These are phyloP conservation scores for Panellus pusillus DNA, from an alignment of 768 basidiomycete species.

Conservation along the genomic window DNA sequence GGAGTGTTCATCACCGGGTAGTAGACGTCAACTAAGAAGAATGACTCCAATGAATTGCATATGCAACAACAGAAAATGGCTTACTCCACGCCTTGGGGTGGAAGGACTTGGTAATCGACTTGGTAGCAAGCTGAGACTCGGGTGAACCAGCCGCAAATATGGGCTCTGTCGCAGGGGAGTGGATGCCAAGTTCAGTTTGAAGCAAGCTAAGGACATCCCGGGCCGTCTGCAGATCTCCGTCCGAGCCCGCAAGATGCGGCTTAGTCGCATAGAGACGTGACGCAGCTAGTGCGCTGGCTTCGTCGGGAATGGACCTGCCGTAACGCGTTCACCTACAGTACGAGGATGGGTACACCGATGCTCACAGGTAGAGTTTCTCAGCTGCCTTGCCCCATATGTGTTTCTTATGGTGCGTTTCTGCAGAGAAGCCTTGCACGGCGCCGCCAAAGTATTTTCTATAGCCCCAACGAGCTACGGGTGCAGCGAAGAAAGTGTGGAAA, in stretches of 20 bases:
- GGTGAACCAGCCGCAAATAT: conserved; percentile 58
- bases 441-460: background rate
- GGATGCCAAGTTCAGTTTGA: conserved; percentile 49
- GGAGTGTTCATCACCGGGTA: conserved; percentile 76
- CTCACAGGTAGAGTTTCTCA: conserved; percentile 33
- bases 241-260: conserved; percentile 64
- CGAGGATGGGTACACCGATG: background rate
- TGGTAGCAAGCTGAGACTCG: conserved; percentile 53
- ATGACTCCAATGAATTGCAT: background rate
- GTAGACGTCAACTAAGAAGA: conserved; percentile 50
- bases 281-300: conserved; percentile 47
- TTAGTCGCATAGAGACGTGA: conserved; percentile 53
- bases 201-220: conserved; percentile 53
- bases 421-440: background rate
- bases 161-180: conserved; percentile 33
- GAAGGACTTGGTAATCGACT: conserved; percentile 40
- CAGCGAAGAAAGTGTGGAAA: conserved; percentile 9
- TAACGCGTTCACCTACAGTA: background rate
- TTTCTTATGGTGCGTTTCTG: conserved; percentile 10
- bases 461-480: conserved; percentile 6
- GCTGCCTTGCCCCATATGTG: conserved; percentile 25
- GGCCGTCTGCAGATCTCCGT: conserved; percentile 56
- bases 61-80: background rate
- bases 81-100: conserved; percentile 53
- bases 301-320: conserved; percentile 50